Conservation (phyloP, 495 filamentous ascomycete genomes). For the Viridothelium virens region DNA sequence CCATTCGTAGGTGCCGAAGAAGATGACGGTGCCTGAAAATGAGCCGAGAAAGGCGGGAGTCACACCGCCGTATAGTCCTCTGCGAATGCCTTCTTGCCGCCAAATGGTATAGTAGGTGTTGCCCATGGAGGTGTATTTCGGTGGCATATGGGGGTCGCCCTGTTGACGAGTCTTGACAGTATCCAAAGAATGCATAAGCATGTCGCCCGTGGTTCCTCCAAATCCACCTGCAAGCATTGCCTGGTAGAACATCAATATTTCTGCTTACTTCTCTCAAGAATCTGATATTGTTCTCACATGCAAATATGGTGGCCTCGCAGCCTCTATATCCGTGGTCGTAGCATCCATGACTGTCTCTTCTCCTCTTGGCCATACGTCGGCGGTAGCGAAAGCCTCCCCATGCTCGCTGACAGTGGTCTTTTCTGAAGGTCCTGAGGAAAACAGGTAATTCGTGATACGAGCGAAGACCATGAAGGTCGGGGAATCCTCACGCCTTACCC, state of each 20-base stretch:
- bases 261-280: not conserved
- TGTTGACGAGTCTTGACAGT: conserved; percentile 99
- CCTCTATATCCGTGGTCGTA: conserved; percentile 24
- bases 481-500: conserved; percentile 15
- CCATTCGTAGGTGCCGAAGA: conserved; percentile 94
- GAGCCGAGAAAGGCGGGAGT: conserved; percentile 83
- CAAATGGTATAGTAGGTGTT: conserved; percentile 87
- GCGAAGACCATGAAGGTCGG: conserved; percentile 33
- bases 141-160: conserved; percentile 83
- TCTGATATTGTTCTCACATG: conserved; percentile 20
- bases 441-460: conserved; percentile 31
- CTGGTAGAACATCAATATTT: conserved; percentile 40
- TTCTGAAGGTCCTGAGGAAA: conserved; percentile 19
- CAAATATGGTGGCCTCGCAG: conserved; percentile 30
- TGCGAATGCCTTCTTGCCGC: conserved; percentile 78
- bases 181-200: conserved; percentile 98
- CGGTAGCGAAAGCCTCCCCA: conserved; percentile 20
- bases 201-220: conserved; percentile 86
- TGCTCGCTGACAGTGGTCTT: conserved; percentile 27
- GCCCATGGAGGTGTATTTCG: conserved; percentile 82
- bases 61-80: conserved; percentile 90
- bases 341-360: conserved; percentile 14
- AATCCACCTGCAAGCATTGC: conserved; percentile 90
- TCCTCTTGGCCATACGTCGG: conserved; percentile 12
- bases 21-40: conserved; percentile 87